phyloP scores from a whole-genome alignment of 2,329 filamentous ascomycete species.

The Trichoderma sp. region DNA sequence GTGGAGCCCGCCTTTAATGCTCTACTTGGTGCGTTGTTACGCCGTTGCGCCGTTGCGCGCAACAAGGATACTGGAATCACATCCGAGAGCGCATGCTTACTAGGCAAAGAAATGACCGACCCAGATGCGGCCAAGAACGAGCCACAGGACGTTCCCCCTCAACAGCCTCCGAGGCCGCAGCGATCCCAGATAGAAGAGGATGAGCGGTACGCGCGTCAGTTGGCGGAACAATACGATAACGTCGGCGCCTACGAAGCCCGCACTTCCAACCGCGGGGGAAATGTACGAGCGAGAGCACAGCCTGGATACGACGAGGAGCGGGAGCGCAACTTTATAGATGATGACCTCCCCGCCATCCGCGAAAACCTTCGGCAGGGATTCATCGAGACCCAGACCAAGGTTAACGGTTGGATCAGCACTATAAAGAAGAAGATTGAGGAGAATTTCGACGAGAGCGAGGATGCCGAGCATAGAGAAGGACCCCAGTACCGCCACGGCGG shows the following conservation, averaged over 20 bases:
- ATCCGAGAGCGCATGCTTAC: constrained; percentile 23
- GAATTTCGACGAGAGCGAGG: constrained; percentile 73
- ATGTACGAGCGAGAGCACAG: constrained; percentile 40
- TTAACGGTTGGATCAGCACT: constrained; percentile 89
- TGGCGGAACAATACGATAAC: constrained; percentile 86
- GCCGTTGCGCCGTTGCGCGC: not conserved
- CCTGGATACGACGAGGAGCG: constrained; percentile 41
- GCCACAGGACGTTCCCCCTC: constrained; percentile 61
- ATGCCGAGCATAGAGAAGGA: constrained; percentile 33
- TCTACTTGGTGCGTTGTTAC: constrained; percentile 64
- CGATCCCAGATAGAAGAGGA: constrained; percentile 83
- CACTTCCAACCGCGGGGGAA: constrained; percentile 48
- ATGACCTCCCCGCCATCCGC: constrained; percentile 89
- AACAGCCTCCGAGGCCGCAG: constrained; percentile 77
- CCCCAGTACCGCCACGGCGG: constrained; percentile 56
- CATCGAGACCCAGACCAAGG: constrained; percentile 85
- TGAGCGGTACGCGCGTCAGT: constrained; percentile 86
- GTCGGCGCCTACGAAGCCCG: constrained; percentile 59
- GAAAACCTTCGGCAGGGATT: constrained; percentile 96
- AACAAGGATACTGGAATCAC: not conserved
- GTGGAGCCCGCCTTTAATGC: constrained; percentile 96
- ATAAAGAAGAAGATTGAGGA: constrained; percentile 94
- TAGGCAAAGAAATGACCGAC: constrained; percentile 69
- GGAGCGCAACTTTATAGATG: constrained; percentile 91
- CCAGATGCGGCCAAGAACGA: constrained; percentile 65